Evolutionary conservation across 257 asterid species (phyloP).

Genomic region (Pogostemon cablin): DNA sequence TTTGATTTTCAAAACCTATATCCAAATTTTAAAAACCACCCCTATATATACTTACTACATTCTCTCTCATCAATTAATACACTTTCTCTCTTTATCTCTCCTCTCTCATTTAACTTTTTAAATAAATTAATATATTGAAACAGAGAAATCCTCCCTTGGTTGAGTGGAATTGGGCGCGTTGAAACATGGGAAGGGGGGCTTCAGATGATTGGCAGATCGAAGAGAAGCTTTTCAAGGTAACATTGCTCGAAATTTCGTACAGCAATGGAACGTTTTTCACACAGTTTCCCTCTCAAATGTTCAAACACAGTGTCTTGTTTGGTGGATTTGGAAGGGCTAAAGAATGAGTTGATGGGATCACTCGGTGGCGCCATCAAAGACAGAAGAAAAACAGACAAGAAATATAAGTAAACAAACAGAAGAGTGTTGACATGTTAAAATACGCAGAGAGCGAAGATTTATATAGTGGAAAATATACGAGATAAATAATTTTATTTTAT

Average conservation of each 20-base stretch:
- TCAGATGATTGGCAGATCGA: conserved; percentile 44
- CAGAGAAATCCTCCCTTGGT: conserved; percentile 62
- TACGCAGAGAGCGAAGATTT: conserved; percentile 5
- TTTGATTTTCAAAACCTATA: too few species aligned
- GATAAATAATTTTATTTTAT: too few species aligned
- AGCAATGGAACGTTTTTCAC: conserved; percentile 50
- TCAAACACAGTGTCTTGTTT: conserved; percentile 39
- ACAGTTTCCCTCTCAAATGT: conserved; percentile 46
- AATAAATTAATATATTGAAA: too few species aligned
- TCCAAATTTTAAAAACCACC: too few species aligned
- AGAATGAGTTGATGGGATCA: conserved; percentile 37
- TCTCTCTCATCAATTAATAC: too few species aligned
- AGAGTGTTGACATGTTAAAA: conserved; percentile 9
- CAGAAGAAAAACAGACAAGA: too few species aligned
- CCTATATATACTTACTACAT: too few species aligned
- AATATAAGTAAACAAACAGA: too few species aligned
- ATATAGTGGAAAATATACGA: too few species aligned
- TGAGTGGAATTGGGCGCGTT: conserved; percentile 50
- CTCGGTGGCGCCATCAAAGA: conserved; percentile 61
- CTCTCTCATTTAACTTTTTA: too few species aligned
- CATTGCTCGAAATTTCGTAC: conserved; percentile 55
- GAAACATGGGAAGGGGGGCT: conserved; percentile 52
- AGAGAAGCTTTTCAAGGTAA: conserved; percentile 55
- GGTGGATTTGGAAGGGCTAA: conserved; percentile 30
- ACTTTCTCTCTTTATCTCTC: too few species aligned